A percentile compares a stretch with the other conserved stretches of the same genome.
Conservation (phyloP, 108 stramenopile species). For the Cyclotella kingstonii region DNA sequence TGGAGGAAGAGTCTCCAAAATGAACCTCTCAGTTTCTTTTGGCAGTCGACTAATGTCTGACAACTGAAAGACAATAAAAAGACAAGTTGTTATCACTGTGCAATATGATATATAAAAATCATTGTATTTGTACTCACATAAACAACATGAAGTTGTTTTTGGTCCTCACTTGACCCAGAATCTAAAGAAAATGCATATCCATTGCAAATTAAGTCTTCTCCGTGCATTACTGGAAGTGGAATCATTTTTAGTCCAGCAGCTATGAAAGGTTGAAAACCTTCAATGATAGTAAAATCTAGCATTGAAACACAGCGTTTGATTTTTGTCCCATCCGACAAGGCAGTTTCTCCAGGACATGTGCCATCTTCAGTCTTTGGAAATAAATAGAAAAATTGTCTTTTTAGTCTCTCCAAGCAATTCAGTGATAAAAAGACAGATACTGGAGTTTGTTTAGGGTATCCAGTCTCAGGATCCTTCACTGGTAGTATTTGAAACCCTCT, state of each 20-base stretch:
- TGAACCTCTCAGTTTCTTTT: constrained; percentile 66
- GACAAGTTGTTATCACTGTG: not conserved
- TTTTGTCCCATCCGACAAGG: constrained; percentile 8
- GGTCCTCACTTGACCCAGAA: not conserved
- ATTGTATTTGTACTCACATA: constrained; percentile 37
- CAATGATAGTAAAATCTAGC: constrained; percentile 57
- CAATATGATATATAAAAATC: not conserved
- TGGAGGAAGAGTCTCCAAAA: constrained; percentile 57
- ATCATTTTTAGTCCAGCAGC: constrained; percentile 63
- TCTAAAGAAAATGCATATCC: constrained; percentile 80
- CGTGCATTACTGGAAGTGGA: constrained; percentile 84
- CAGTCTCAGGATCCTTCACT: constrained; percentile 13
- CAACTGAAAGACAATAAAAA: constrained; percentile 19
- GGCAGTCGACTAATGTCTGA: constrained; percentile 79
- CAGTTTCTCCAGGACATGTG: constrained; percentile 16
- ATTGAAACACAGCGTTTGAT: constrained; percentile 64
- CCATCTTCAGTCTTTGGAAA: constrained; percentile 47
- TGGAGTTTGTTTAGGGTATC: constrained; percentile 39
- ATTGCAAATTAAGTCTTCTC: constrained; percentile 76
- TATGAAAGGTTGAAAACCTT: constrained; percentile 55
- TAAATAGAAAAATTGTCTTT: constrained; percentile 65
- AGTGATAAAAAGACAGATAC: constrained; percentile 61
- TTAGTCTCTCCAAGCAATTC: constrained; percentile 47
- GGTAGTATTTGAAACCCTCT: constrained; percentile 68
- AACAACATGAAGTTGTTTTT: constrained; percentile 65